Evolutionary conservation across 257 asterid genomes (phyloP).

Genomic region (Anisodus acutangulus): DNA sequence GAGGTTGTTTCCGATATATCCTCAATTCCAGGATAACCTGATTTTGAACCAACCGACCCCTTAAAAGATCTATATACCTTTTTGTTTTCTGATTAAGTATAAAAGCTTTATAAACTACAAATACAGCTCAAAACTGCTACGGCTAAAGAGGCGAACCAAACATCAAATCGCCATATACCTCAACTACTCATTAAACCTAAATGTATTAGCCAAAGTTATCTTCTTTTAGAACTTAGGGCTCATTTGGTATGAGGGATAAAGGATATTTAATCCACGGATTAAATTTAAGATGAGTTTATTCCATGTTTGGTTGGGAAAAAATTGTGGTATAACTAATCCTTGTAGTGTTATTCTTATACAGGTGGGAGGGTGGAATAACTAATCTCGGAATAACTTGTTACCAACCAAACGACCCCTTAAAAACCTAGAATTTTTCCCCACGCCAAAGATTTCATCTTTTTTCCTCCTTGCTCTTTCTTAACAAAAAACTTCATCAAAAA

Average conservation of each 20-base stretch:
- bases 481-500: not conserved
- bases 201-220: constrained; percentile 9
- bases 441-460: constrained; percentile 13
- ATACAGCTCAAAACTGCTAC: not conserved
- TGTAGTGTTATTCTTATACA: no score
- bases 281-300: no score
- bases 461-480: not conserved
- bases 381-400: no score
- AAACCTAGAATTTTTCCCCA: not conserved
- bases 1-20: no score
- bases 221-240: not conserved
- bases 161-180: not conserved
- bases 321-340: no score
- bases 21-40: no score
- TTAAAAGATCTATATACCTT: not conserved
- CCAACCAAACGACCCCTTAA: not conserved
- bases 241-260: no score
- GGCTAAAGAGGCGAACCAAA: not conserved
- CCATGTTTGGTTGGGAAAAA: no score
- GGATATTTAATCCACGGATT: no score
- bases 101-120: not conserved
- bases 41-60: no score
- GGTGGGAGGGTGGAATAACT: no score
- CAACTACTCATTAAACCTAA: constrained; percentile 1
- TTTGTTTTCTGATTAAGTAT: not conserved